Conservation (phyloP, 108 stramenopile genomes). For the Conticribra weissflogii region DNA sequence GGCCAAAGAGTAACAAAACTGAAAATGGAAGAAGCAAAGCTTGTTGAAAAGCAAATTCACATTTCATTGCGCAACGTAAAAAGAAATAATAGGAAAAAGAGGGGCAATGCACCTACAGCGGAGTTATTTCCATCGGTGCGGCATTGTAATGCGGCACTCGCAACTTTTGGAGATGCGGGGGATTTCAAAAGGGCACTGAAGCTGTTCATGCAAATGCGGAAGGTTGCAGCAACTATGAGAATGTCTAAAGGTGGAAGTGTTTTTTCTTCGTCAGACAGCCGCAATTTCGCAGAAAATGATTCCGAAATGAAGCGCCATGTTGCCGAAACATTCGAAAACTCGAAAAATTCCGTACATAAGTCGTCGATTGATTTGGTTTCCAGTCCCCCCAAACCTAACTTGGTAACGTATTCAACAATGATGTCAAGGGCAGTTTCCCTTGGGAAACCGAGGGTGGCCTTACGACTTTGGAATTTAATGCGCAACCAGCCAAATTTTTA, state of each 20-base stretch:
- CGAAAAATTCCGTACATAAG: not conserved
- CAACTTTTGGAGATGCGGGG: constrained; percentile 81
- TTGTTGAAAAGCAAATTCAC: constrained; percentile 20
- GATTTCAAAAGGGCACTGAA: constrained; percentile 81
- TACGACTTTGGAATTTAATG: constrained; percentile 86
- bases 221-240: constrained; percentile 44
- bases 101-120: not conserved
- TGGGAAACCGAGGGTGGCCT: constrained; percentile 74
- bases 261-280: constrained; percentile 8
- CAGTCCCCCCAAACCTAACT: constrained; percentile 63
- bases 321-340: no score
- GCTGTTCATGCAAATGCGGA: constrained; percentile 83
- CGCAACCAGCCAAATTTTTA: constrained; percentile 60
- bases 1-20: no score
- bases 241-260: constrained; percentile 7
- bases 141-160: constrained; percentile 73
- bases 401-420: constrained; percentile 87
- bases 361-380: constrained; percentile 28
- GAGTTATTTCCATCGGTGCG: constrained; percentile 36
- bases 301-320: no score
- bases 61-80: constrained; percentile 15
- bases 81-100: not conserved
- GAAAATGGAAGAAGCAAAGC: constrained; percentile 26
- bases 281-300: not conserved
- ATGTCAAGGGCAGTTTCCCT: constrained; percentile 84